Evolutionary conservation across 129 eudicot species (phyloP).

Genomic region (Daucus carota): DH1_v3.0 NC_030387.2:34949501-34950000

Average conservation of each 20-base stretch:
- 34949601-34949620: conserved; percentile 56
- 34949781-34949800: no score
- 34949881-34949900: background rate
- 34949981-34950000: background rate
- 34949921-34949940: background rate
- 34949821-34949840: background rate
- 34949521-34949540: conserved; percentile 95
- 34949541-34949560: conserved; percentile 85
- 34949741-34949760: no score
- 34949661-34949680: background rate
- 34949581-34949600: conserved; percentile 63
- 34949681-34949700: background rate
- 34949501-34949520: conserved; percentile 47
- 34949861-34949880: background rate
- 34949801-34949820: background rate
- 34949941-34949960: background rate
- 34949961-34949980: background rate
- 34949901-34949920: background rate
- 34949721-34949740: no score
- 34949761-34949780: no score
- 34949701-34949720: no score
- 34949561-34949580: conserved; percentile 92
- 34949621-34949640: conserved; percentile 81
- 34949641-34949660: conserved; percentile 25
- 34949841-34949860: background rate